Evolutionary conservation across 148 eudicot species (phyloP), one percentile per base, ranked within the genome.

Genomic region (Polygonum aviculare): DNA sequence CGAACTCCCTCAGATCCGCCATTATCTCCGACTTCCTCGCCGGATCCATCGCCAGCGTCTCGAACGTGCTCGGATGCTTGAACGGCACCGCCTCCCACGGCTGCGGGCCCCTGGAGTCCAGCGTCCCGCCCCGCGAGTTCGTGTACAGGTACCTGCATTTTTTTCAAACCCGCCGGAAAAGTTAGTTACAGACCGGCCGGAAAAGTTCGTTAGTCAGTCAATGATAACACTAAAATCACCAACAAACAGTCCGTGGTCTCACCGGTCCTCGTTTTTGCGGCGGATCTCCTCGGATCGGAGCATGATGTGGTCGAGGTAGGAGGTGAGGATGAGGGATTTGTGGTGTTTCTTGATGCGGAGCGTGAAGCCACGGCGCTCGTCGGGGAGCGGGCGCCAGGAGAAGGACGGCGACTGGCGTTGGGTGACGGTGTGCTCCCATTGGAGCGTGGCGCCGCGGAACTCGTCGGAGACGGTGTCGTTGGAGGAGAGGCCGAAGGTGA

Each of bases 51-150:
- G 98, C 98, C 0, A 94, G 74, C 2, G 98, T 94, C 0, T 89
- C 92, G 78, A 94, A 94, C 0, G 98, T 94, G 74, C 92, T 88
- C 1, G 98, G 98, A 39, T 94, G 98, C 86, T 94, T 94, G 39
- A 94, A 94, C 5, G 98, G 96, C 1, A 94, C 98, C 14, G 93
- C 87, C 31, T 94, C 98, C 98, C 98, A 94, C 2, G 98, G 97
- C 48, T 86, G 87, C 10, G 84, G 85, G 0, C 96, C 91, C 44
- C 93, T 50, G 7, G 97, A 80, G 75, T 94, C 98, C 41, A 94
- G 72, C 0, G 92, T 85, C 41, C 93, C 94, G 0, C 91, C 96
- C 9, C 93, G 83, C 8, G 98, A 83, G 50, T 94, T 94, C 1
- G 98, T 94, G 75, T 92, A 92, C 71, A 94, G 59, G 12, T 85